Conservation (phyloP, 1,139 yeast genomes). For the Hyphopichia pseudoburtonii region DNA sequence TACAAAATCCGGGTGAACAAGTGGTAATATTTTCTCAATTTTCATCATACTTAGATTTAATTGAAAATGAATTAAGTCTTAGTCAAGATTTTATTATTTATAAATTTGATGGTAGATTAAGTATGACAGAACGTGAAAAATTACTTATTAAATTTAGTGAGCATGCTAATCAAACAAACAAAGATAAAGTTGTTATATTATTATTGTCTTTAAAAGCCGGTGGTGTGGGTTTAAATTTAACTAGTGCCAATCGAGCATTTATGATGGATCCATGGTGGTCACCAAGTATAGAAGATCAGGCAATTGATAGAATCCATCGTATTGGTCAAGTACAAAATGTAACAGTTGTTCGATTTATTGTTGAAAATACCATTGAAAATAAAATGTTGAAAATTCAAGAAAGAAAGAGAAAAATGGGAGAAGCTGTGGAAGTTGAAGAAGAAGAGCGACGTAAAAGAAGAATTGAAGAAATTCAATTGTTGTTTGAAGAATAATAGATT, state of each 20-base stretch:
- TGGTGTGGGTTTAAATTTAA: conserved; percentile 90
- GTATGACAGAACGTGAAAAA: conserved; percentile 62
- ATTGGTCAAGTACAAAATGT: conserved; percentile 82
- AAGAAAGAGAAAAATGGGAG: conserved; percentile 80
- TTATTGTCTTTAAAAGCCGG: conserved; percentile 87
- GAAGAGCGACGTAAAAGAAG: conserved; percentile 71
- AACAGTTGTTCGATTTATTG: conserved; percentile 74
- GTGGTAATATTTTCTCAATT: conserved; percentile 91
- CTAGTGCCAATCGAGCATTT: conserved; percentile 82
- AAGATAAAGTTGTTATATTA: conserved; percentile 51
- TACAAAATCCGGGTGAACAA: conserved; percentile 62
- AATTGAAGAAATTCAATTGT: conserved; percentile 76
- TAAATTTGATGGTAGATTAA: conserved; percentile 82
- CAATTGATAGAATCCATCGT: conserved; percentile 90
- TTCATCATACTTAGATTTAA: conserved; percentile 75
- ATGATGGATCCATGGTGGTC: conserved; percentile 99
- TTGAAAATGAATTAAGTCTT: conserved; percentile 58
- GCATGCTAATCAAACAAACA: conserved; percentile 15
- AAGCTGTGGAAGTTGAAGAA: conserved; percentile 78
- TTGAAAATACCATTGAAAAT: conserved; percentile 84
- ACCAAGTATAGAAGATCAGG: conserved; percentile 91
- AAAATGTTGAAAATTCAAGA: conserved; percentile 88
- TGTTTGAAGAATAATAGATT: conserved; percentile 63
- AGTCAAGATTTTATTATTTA: conserved; percentile 39
- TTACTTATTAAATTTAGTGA: conserved; percentile 57